These are phyloP conservation scores for Trypanosoma avium DNA, from an alignment of 208 protist species.

Conservation along the genomic window DNA sequence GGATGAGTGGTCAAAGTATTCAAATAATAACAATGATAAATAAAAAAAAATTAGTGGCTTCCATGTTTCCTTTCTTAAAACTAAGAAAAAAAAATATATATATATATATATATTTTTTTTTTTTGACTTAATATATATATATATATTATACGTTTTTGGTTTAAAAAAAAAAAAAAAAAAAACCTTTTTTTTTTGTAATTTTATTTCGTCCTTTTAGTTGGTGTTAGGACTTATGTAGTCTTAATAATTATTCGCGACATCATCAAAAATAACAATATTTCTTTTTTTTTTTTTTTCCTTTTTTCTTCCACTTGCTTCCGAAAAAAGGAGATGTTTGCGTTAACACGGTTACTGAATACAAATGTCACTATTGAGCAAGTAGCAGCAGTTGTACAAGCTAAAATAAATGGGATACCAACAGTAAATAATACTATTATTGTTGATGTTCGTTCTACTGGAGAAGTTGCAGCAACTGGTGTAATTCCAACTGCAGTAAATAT, in stretches of 20 bases:
- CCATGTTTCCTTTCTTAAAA: too few species aligned
- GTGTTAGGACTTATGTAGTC: background rate
- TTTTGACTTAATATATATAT: too few species aligned
- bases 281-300: slow-evolving; percentile 8
- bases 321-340: slow-evolving; percentile 17
- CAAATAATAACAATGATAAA: too few species aligned
- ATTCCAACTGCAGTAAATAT: slow-evolving; percentile 76
- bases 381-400: slow-evolving; percentile 54
- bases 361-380: slow-evolving; percentile 60
- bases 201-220: too few species aligned
- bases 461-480: slow-evolving; percentile 60
- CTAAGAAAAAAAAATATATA: too few species aligned
- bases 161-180: too few species aligned
- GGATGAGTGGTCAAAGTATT: slow-evolving; percentile 63
- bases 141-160: too few species aligned
- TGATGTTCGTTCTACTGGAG: slow-evolving; percentile 74
- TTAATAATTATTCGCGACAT: too few species aligned
- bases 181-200: too few species aligned
- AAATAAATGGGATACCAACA: slow-evolving; percentile 25
- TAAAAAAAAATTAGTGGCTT: too few species aligned
- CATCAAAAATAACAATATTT: too few species aligned
- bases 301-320: slow-evolving; percentile 3
- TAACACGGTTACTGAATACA: slow-evolving; percentile 7
- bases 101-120: too few species aligned
- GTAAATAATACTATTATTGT: slow-evolving; percentile 46